Evolutionary conservation across 306 rosid species (phyloP), one percentile per base, ranked within the genome.

Genomic region (Clitoria ternatea): DNA sequence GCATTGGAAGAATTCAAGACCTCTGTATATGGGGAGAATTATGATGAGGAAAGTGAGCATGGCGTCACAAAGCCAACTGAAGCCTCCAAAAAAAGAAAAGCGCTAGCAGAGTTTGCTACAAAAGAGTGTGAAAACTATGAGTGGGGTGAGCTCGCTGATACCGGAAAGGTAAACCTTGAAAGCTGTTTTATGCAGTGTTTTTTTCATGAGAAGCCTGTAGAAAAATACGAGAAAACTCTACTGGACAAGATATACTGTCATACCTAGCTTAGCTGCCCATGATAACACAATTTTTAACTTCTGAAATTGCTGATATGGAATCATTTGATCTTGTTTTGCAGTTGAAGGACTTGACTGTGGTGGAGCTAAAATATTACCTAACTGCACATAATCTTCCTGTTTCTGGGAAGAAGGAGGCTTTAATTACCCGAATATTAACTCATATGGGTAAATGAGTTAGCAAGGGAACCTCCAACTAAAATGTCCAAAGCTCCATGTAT

Each of bases 401-500:
- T 77, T 75, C 89, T 29, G 97, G 98, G 44, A 93, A 87, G 88
- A 93, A 93, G 78, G 97, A 90, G 66, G 85, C 86, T 60, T 42
- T 93, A 79, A 79, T 90, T 48, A 84, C 88, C 84, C 77, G 97
- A 77, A 93, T 93, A 75, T 78, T 90, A 70, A 84, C 83, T 44
- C 97, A 89, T 77, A 67, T 93, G 94, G 96, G 94, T 49, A 90
- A 85, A 80, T 93, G 83, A 86, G n/a, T n/a, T n/a, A n/a, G 48
- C 55, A 6, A 19, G 54, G 56, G 26, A 20, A 39, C 76, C 22
- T 67, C 18, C 47, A 30, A 23, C 48, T 43, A 67, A 72, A 73
- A 62, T 24, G 45, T 10, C 37, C 13, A 39, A 48, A 48, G n/a
- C 43, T 55, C 15, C 6, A 24, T 23, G 40, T 26, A 33, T 50